Conservation (phyloP, 176 grass and related monocot species). For the Juncus effusus region DNA sequence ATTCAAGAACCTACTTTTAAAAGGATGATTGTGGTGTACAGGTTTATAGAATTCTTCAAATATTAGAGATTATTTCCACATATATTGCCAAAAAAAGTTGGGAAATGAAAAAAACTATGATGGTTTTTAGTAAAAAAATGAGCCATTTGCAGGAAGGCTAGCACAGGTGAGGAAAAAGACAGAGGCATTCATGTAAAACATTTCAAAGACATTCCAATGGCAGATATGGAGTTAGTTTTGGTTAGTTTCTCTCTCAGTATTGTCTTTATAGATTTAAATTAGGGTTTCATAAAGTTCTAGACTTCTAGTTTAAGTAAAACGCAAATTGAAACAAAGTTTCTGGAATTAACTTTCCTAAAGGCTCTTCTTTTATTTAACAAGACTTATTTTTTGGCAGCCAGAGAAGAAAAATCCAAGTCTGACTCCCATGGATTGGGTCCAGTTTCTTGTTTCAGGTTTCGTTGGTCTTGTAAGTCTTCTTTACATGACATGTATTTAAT, state of each 20-base stretch:
- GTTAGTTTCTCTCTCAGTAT: conserved; percentile 45
- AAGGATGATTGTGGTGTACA: conserved; percentile 91
- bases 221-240: conserved; percentile 91
- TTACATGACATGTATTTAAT: background rate
- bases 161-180: conserved; percentile 39
- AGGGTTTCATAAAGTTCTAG: background rate
- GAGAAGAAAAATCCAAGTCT: conserved; percentile 94
- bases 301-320: background rate
- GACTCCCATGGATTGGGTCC: conserved; percentile 96
- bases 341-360: too few species aligned
- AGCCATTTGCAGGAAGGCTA: conserved; percentile 54
- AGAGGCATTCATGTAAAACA: conserved; percentile 88
- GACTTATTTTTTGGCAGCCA: conserved; percentile 41
- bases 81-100: conserved; percentile 20
- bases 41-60: conserved; percentile 42
- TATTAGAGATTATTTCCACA: conserved; percentile 18
- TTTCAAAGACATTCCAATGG: conserved; percentile 87
- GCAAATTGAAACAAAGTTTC: background rate
- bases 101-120: conserved; percentile 16
- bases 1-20: conserved; percentile 96
- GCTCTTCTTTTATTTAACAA: too few species aligned
- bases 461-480: conserved; percentile 73
- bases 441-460: conserved; percentile 83
- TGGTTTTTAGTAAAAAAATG: conserved; percentile 22
- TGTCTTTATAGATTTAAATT: background rate